Conservation (phyloP, 2,329 filamentous ascomycete species). For the Blumeria hordei region DNA sequence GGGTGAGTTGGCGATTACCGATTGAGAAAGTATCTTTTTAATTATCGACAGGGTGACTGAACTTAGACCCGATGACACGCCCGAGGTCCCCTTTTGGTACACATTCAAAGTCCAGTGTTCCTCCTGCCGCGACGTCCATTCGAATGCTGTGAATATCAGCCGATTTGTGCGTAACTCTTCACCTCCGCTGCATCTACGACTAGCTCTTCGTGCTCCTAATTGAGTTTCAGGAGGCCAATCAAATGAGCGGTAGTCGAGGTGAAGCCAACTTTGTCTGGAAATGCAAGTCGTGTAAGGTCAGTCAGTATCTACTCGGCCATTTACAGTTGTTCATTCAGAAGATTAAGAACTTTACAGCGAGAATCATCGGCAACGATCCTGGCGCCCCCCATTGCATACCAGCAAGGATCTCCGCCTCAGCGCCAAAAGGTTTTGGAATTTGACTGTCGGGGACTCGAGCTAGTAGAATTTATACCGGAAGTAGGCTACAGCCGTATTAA, state of each 20-base stretch:
- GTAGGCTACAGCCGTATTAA: conserved; percentile 21
- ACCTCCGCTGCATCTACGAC: not conserved
- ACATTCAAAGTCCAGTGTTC: conserved; percentile 97
- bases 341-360: conserved; percentile 24
- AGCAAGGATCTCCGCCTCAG: conserved; percentile 47
- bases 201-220: not conserved
- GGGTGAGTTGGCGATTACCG: conserved; percentile 25
- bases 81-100: conserved; percentile 75
- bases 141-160: conserved; percentile 66
- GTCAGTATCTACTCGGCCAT: conserved; percentile 6
- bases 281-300: conserved; percentile 91
- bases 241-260: conserved; percentile 77
- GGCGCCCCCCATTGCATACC: conserved; percentile 45
- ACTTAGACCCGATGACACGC: conserved; percentile 60
- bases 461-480: conserved; percentile 73
- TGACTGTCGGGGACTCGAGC: conserved; percentile 84
- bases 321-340: not conserved
- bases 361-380: conserved; percentile 74
- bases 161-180: conserved; percentile 40
- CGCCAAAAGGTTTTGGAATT: conserved; percentile 64
- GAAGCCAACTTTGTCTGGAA: conserved; percentile 99
- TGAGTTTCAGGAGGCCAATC: conserved; percentile 48
- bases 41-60: conserved; percentile 49
- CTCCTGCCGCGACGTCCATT: conserved; percentile 79
- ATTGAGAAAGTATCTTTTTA: not conserved